Evolutionary conservation across 1,284 basidiomycete species (phyloP), one percentile per base, ranked within the genome.

Genomic region (Leccinum cinnamomeum): DNA sequence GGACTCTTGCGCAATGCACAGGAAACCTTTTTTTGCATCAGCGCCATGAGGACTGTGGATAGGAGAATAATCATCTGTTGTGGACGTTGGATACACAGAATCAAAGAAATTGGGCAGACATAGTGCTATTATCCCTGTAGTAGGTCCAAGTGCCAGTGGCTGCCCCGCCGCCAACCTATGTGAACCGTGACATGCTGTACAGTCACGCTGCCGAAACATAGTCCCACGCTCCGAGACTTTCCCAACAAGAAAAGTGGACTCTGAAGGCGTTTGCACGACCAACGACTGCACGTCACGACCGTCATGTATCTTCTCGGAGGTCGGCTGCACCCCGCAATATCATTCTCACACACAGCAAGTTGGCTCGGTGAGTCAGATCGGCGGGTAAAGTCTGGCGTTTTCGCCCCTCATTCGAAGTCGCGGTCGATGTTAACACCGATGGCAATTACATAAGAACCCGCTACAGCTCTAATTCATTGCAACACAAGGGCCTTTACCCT

Each of bases 331-430:
- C 53, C 55, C 58, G 62, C 5, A 62, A 58, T 57, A 23, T 55
- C 58, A 57, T 70, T 71, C 73, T 65, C 73, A 72, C 72, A 75
- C 71, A 75, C 72, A 75, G 73, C 72, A 56, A 30, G 56, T 70
- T 73, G 70, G 63, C 64, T 51, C 44, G 58, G 62, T 63, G 70
- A 72, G 71, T 74, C 72, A 71, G 51, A 56, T 71, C 71, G 72
- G 71, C 61, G 56, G n/a, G 53, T 20, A 63, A 70, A 71, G 56
- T 72, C 65, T 56, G 72, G 73, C 72, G 70, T 69, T 71, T 70
- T 61, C 11, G 53, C 44, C 57, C 48, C 57, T 57, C 62, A 16
- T 56, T 71, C 46, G 58, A 70, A 64, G 55, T 62, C 37, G 53
- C 70, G 73, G 64, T 59, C 37, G 62, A 64, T 53, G 56, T 33